phyloP scores from a whole-genome alignment of 78 protist genomes.

The Emiliania huxleyi region DNA sequence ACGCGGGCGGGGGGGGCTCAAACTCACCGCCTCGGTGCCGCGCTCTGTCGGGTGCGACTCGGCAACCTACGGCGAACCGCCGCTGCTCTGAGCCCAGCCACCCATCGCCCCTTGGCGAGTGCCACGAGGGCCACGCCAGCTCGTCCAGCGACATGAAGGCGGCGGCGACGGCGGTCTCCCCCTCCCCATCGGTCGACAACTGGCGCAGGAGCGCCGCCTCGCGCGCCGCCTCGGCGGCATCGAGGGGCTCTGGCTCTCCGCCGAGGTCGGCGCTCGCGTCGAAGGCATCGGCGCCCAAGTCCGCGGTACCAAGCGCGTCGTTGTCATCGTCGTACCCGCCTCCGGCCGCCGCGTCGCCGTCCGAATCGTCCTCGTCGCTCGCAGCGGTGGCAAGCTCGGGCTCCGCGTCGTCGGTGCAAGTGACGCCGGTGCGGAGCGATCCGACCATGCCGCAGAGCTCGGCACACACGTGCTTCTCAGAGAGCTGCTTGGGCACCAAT shows the following conservation, averaged over 20 bases:
- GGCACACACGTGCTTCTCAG: neutral
- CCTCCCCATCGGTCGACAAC: neutral
- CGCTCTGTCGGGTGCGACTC: too few relatives aligned
- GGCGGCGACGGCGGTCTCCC: neutral
- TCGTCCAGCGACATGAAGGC: neutral
- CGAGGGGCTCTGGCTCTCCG: neutral
- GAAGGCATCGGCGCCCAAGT: too few relatives aligned
- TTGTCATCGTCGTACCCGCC: neutral
- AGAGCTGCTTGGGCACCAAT: neutral
- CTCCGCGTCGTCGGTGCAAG: neutral
- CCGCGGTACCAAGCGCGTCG: too few relatives aligned
- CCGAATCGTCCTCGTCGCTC: neutral
- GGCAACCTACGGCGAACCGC: too few relatives aligned
- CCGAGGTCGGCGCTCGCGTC: too few relatives aligned
- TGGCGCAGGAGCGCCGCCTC: neutral
- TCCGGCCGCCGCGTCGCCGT: neutral
- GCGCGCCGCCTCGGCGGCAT: neutral
- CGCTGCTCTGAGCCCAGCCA: too few relatives aligned
- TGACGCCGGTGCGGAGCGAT: neutral
- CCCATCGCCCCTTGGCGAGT: neutral
- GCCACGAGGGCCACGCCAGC: neutral
- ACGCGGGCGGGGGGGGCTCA: too few relatives aligned
- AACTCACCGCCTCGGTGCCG: too few relatives aligned
- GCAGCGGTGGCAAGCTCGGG: neutral
- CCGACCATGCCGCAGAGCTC: neutral